Conservation (phyloP, 164 flowering plant genomes). For the Pachysandra terminalis region DNA sequence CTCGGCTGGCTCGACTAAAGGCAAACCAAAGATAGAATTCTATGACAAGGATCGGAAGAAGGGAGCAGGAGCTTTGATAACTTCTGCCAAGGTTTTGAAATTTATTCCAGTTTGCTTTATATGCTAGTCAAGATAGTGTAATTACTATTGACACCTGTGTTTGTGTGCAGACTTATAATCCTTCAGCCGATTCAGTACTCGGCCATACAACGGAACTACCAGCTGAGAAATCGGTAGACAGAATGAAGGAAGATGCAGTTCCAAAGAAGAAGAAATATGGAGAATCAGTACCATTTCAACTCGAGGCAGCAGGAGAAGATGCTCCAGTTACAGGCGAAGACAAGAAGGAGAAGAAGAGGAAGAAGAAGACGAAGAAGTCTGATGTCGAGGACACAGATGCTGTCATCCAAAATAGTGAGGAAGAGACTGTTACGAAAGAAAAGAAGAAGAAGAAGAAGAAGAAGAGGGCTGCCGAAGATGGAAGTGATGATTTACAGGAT, state of each 20-base stretch:
- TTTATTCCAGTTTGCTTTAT: constrained; percentile 1
- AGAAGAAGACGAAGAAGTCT: constrained; percentile 33
- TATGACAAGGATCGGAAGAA: constrained; percentile 83
- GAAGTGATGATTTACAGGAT: no score
- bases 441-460: no score
- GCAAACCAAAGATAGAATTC: constrained; percentile 83
- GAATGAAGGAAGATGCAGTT: constrained; percentile 7
- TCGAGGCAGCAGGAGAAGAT: constrained; percentile 16
- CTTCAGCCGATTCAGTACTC: constrained; percentile 64
- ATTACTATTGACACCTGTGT: not conserved
- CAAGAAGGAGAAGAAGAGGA: constrained; percentile 41
- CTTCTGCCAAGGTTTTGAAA: constrained; percentile 79
- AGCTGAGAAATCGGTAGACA: constrained; percentile 7
- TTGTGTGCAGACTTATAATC: constrained; percentile 61
- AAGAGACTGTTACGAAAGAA: not conserved
- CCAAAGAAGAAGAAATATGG: constrained; percentile 31
- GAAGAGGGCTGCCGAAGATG: no score
- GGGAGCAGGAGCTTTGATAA: constrained; percentile 66
- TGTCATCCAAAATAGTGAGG: constrained; percentile 9
- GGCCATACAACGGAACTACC: constrained; percentile 19
- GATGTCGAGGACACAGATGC: constrained; percentile 21
- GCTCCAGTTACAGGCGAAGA: constrained; percentile 20
- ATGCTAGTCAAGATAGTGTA: not conserved
- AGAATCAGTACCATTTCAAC: constrained; percentile 16
- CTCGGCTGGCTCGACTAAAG: constrained; percentile 86